These are phyloP conservation scores for Cyathus striatus DNA, from an alignment of 768 basidiomycete species.

Conservation along the genomic window DNA sequence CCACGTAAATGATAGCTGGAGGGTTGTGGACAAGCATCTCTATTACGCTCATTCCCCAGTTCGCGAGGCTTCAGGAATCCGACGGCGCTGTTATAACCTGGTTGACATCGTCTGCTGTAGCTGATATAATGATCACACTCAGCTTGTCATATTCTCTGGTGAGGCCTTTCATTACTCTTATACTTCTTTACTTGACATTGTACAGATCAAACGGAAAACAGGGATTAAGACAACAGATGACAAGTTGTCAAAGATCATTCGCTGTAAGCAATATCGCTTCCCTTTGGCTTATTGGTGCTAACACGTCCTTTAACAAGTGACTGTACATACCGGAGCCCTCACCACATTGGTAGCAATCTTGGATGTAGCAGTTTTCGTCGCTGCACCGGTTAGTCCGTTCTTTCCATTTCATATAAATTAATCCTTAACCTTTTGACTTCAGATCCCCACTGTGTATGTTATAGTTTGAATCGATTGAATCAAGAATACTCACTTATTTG, in stretches of 20 bases:
- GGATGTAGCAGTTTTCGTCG: slow-evolving; percentile 23
- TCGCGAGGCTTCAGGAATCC: slow-evolving; percentile 20
- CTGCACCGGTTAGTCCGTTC: slow-evolving; percentile 9
- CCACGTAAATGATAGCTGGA: slow-evolving; percentile 24
- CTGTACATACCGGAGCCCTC: slow-evolving; percentile 24
- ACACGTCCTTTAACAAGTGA: slow-evolving; percentile 11
- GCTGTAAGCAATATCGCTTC: no score
- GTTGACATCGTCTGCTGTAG: slow-evolving; percentile 37
- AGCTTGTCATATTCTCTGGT: slow-evolving; percentile 38
- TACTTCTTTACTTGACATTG: slow-evolving; percentile 1
- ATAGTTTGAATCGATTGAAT: neutral
- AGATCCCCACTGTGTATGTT: slow-evolving; percentile 15
- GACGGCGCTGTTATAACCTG: slow-evolving; percentile 32
- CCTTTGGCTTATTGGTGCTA: no score
- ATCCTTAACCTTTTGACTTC: slow-evolving; percentile 9
- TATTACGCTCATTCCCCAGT: slow-evolving; percentile 17
- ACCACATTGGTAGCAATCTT: slow-evolving; percentile 19
- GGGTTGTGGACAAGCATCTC: slow-evolving; percentile 24
- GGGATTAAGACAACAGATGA: slow-evolving; percentile 29
- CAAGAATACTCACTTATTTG: no score
- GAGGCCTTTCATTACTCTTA: slow-evolving; percentile 8
- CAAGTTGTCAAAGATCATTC: slow-evolving; percentile 18
- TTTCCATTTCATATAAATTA: neutral
- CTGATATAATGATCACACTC: slow-evolving; percentile 42
- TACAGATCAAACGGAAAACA: slow-evolving; percentile 29